Evolutionary conservation across 345 rosid genomes (phyloP).

Genomic region (Eucalyptus melliodora): DNA sequence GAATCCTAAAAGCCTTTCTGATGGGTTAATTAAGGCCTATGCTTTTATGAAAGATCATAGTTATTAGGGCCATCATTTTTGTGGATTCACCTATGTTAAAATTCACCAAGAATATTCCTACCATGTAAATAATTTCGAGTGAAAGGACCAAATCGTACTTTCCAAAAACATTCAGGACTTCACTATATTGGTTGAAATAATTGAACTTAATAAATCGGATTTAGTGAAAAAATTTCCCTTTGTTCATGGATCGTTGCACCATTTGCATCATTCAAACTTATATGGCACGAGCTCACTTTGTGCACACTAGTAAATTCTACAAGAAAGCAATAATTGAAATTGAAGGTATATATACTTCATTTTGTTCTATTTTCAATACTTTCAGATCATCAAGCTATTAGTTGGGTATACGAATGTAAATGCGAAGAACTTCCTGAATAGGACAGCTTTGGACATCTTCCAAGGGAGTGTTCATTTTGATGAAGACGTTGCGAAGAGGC

Average conservation of each 20-base stretch:
- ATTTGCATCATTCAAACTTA: not conserved
- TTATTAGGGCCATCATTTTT: not conserved
- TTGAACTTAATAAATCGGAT: not conserved
- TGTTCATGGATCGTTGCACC: not conserved
- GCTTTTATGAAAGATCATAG: not conserved
- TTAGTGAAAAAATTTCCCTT: no score
- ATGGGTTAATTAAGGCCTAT: not conserved
- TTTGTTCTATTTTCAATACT: not conserved
- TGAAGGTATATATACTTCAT: not conserved
- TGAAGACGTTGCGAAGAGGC: no score
- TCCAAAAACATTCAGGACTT: no score
- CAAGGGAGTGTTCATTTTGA: fast-evolving
- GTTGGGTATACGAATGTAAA: not conserved
- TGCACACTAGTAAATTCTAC: fast-evolving
- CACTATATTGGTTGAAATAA: not conserved
- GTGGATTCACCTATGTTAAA: not conserved
- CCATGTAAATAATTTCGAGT: not conserved
- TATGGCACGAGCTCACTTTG: fast-evolving
- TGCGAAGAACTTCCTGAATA: not conserved
- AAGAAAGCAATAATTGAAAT: fast-evolving
- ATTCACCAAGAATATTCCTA: not conserved
- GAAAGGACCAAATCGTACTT: no score
- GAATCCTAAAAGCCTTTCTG: no score
- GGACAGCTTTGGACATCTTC: no score
- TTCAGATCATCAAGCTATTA: not conserved